Percentiles rank a stretch among this genome's conserved stretches.
phyloP scores from a whole-genome alignment of 2,329 filamentous ascomycete genomes.

The Sphaerulina vaccinii region DNA sequence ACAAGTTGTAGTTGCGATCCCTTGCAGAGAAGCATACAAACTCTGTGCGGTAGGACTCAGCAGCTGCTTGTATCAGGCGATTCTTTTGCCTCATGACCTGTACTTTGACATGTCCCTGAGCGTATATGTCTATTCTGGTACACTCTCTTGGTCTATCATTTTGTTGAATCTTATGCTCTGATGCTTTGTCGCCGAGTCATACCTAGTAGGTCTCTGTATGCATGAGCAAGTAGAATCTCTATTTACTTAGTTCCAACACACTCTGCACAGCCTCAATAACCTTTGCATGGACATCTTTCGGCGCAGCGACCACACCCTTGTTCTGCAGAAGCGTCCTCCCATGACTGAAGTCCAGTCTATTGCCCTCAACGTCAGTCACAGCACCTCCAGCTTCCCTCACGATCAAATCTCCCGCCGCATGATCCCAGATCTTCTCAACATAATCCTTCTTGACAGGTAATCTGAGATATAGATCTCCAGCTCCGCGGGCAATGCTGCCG shows the following conservation, averaged over 20 bases:
- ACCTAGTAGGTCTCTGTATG: too few species aligned
- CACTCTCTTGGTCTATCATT: too few species aligned
- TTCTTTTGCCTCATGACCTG: too few species aligned
- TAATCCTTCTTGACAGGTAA: slow-evolving; percentile 83
- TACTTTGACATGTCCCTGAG: too few species aligned
- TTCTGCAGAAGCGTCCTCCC: slow-evolving; percentile 85
- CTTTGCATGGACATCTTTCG: slow-evolving; percentile 68
- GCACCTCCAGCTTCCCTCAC: slow-evolving; percentile 90
- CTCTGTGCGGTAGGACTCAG: too few species aligned
- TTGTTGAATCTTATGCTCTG: too few species aligned
- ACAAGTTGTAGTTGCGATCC: too few species aligned
- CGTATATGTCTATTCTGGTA: too few species aligned
- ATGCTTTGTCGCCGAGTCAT: too few species aligned
- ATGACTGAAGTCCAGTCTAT: slow-evolving; percentile 78
- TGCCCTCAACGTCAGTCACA: slow-evolving; percentile 86
- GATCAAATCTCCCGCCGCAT: slow-evolving; percentile 91
- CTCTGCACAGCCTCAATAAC: slow-evolving; percentile 81
- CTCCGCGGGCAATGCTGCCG: slow-evolving; percentile 87
- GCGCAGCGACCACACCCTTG: slow-evolving; percentile 90
- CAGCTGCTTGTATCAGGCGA: too few species aligned
- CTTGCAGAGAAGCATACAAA: too few species aligned
- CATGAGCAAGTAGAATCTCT: too few species aligned
- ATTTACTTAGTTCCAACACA: slow-evolving; percentile 59
- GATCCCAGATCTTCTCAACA: slow-evolving; percentile 99
- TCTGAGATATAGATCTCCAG: slow-evolving; percentile 90